Percentiles rank a stretch among this genome's conserved stretches.
phyloP scores from a whole-genome alignment of 768 basidiomycete genomes.

The Boletus pseudo-olivaceus region DNA sequence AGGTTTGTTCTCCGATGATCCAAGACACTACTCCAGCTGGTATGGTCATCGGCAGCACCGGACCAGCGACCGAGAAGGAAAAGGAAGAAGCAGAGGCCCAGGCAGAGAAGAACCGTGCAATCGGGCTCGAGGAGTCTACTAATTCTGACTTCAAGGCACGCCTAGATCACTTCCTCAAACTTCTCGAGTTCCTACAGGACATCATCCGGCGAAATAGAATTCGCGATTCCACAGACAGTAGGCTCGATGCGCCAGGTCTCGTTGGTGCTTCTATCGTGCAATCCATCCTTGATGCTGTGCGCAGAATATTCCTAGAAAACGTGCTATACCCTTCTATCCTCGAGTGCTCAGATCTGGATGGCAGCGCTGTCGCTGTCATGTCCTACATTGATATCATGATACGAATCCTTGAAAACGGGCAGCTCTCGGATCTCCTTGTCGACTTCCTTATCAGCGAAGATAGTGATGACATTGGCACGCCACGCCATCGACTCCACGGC shows the following conservation, averaged over 20 bases:
- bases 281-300: constrained; percentile 78
- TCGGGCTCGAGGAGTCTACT: constrained; percentile 76
- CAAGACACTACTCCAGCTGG: constrained; percentile 41
- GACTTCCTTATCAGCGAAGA: constrained; percentile 84
- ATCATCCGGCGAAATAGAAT: constrained; percentile 66
- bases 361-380: constrained; percentile 95
- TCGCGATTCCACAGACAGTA: constrained; percentile 34
- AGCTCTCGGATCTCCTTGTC: constrained; percentile 67
- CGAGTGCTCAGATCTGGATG: constrained; percentile 89
- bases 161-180: constrained; percentile 84
- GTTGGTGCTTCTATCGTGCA: constrained; percentile 81
- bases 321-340: constrained; percentile 90
- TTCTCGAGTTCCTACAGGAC: constrained; percentile 90
- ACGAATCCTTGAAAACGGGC: constrained; percentile 64
- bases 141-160: constrained; percentile 73
- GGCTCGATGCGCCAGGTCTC: constrained; percentile 54
- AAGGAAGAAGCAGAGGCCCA: constrained; percentile 52
- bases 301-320: constrained; percentile 86
- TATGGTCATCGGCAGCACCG: constrained; percentile 72
- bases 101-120: constrained; percentile 48
- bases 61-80: constrained; percentile 52
- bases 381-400: constrained; percentile 92
- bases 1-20: constrained; percentile 49
- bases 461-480: constrained; percentile 59
- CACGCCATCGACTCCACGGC: constrained; percentile 38